Evolutionary conservation across 1,139 yeast species (phyloP).

Genomic region (Pichia sp.): DNA sequence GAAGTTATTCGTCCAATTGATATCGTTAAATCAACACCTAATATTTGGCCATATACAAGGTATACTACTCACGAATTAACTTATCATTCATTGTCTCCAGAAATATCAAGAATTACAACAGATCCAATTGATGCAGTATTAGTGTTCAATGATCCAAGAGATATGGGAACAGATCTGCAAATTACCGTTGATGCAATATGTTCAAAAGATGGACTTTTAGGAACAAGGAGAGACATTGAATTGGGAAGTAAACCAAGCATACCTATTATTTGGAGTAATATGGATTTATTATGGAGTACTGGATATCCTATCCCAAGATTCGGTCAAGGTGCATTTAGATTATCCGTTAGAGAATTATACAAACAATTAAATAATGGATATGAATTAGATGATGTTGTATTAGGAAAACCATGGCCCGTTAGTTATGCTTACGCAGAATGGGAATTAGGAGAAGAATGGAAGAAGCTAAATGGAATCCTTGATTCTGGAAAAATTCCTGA

Average conservation of each 20-base stretch:
- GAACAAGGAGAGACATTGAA: constrained; percentile 44
- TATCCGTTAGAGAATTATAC: constrained; percentile 59
- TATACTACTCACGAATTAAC: constrained; percentile 43
- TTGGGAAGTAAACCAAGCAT: constrained; percentile 46
- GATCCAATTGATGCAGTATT: constrained; percentile 69
- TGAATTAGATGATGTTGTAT: constrained; percentile 48
- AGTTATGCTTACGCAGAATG: constrained; percentile 82
- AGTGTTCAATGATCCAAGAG: constrained; percentile 89
- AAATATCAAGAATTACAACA: constrained; percentile 4
- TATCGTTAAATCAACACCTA: constrained; percentile 49
- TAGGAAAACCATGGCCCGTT: constrained; percentile 82
- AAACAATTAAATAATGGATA: constrained; percentile 45
- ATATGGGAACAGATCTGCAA: constrained; percentile 83
- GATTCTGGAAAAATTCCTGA: constrained; percentile 33
- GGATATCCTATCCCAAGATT: constrained; percentile 73
- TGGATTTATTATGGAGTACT: constrained; percentile 88
- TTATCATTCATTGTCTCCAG: constrained; percentile 26
- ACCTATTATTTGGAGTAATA: constrained; percentile 80
- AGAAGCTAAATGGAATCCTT: constrained; percentile 26
- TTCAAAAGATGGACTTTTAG: constrained; percentile 57
- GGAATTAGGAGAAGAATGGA: constrained; percentile 52
- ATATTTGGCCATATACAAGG: constrained; percentile 70
- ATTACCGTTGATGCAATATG: constrained; percentile 66
- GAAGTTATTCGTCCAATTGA: constrained; percentile 78
- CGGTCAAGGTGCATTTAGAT: constrained; percentile 88